Base-by-base conservation (phyloP, 2,329 filamentous ascomycete genomes). In the Alternaria conjuncta region DNA sequence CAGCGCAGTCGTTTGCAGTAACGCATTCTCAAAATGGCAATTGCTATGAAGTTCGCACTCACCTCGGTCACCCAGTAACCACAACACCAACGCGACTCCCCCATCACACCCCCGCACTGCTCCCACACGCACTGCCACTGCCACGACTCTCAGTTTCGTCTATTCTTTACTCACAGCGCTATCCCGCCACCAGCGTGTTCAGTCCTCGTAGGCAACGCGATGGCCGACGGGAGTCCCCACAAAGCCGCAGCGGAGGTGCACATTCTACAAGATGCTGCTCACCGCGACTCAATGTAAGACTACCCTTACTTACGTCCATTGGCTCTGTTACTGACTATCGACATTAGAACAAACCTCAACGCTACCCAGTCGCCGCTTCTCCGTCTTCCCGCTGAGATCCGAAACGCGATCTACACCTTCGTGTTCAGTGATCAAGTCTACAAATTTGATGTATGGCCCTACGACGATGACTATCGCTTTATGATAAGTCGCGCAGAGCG, bases 321-420 rank as follows among this genome's bases (percentile, higher is more conserved):
- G 30, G 13, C 30, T 36, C 13, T 15, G 1, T 0, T 1, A 36
- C 30, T 15, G 6, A 36, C 30, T 4, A 36, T 32, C 1, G 6
- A 32, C 2, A 3, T 6, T 8, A 36, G 30, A 36, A 36, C 30
- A 15, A 3, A 15, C 1, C 13, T 36, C 30, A 36, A 36, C 30
- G 30, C 30, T 4, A 2, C 30, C 30, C 30, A 36, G 4, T 36
- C 30, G 3, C 30, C 13, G 6, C 30, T 36, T 15, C 30, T 36
- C 8, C 6, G 30, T 0, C 60, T 69, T n/a, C 62, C 65, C 1
- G 23, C 62, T 1, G 67, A 69, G 28, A 21, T 65, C 6, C 49
- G 60, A 3, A 49, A 47, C 10, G 21, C 23, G 6, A 60, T 69
- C 6, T 67, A 55, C 43, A 15, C 56, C 9, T 51, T 13, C 26